Evolutionary conservation across 1,284 basidiomycete genomes (phyloP), one percentile per base, ranked within the genome.

Genomic region (Omphalotus olearius): DNA sequence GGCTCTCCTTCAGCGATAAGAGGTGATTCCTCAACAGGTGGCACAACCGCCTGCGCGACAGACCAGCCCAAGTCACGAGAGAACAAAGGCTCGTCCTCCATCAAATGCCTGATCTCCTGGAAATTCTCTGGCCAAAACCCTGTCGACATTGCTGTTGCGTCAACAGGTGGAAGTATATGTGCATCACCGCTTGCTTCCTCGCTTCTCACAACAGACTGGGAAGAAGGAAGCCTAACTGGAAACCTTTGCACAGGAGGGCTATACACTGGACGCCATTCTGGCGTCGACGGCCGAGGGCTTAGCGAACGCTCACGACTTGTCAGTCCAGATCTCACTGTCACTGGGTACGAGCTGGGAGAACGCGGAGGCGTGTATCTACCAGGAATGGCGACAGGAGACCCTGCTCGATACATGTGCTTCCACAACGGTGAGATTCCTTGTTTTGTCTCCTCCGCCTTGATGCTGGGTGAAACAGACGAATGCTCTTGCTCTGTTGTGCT

Each of bases 1-100:
- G 64, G 37, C 28, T 52, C 61, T 57, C 38, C 44, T 18, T 69
- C 67, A 13, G 58, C 58, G 2, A 63, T 64, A 38, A 69, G 46
- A 38, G 68, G 61, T n/a, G 66, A 68, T 42, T 63, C 60, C 30
- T 50, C 43, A 25, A 45, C 18, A 30, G 41, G 37, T 30, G 45
- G 5, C 4, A 45, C 28, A 25, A 6, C 20, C 14, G 44, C 18
- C 23, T 33, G 28, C 10, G 26, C 48, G 11, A 50, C 17, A 25
- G 41, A 43, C 33, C 33, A 41, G 25, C 18, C 36, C 5, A 52
- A 41, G 26, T 47, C 44, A 39, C 45, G 50, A 23, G 37, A 41
- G 30, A 52, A 52, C 2, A 26, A 41, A 26, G 51, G 51, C 20
- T 42, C 44, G 14, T 47, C 45, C 11, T 45, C 37, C 51, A 47